These are phyloP conservation scores for Ceratobasidium sp. DNA, from an alignment of 1,284 basidiomycete genomes.

Conservation along the genomic window DNA sequence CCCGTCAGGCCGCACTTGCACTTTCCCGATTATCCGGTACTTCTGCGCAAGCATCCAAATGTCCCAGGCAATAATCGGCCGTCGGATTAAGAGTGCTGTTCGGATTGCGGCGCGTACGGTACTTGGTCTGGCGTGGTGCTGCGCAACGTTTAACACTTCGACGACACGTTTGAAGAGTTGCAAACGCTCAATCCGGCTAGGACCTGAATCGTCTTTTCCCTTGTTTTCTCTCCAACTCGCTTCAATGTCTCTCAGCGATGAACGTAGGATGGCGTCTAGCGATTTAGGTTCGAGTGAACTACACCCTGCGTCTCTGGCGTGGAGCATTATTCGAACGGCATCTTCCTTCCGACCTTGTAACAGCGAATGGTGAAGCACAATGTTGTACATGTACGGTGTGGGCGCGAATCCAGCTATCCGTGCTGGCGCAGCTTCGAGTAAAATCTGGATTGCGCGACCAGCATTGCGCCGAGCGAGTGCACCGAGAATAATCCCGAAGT, in stretches of 20 bases:
- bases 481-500: slow-evolving; percentile 28
- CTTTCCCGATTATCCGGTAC: not conserved
- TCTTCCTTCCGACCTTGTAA: slow-evolving; percentile 1
- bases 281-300: slow-evolving; percentile 20
- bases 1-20: not conserved
- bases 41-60: slow-evolving; percentile 27
- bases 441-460: slow-evolving; percentile 22
- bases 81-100: not conserved
- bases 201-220: not conserved
- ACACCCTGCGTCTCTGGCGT: slow-evolving; percentile 7
- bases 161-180: slow-evolving; percentile 13
- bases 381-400: slow-evolving; percentile 12
- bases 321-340: not conserved
- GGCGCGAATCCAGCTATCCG: slow-evolving; percentile 22
- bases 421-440: slow-evolving; percentile 27
- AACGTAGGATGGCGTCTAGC: slow-evolving; percentile 5
- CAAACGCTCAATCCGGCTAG: not conserved
- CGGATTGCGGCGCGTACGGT: slow-evolving; percentile 14
- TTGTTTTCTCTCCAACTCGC: not conserved
- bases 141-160: not conserved
- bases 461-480: slow-evolving; percentile 22
- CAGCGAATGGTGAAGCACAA: slow-evolving; percentile 20
- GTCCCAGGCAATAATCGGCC: slow-evolving; percentile 12
- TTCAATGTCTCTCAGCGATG: not conserved
- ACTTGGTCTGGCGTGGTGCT: not conserved